A percentile compares a stretch with the other conserved stretches of the same genome.
Evolutionary conservation across 2,329 filamentous ascomycete species (phyloP).

Genomic region (Furcasterigmium furcatum): DNA sequence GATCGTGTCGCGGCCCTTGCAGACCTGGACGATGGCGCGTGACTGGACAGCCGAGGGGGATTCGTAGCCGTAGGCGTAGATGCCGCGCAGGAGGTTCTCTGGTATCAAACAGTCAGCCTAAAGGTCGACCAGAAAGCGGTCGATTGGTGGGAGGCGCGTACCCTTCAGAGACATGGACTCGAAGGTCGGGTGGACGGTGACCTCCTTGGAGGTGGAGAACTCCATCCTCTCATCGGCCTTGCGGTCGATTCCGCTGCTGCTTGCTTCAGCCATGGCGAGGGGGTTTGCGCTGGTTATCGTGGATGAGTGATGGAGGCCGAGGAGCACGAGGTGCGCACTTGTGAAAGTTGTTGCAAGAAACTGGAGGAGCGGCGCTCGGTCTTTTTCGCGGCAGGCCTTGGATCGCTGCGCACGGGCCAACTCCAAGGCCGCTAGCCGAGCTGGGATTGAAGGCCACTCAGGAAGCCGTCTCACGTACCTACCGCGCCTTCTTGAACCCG

Average conservation of each 20-base stretch:
- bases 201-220: conserved; percentile 97
- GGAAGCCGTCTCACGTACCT: no score
- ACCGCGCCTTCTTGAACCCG: no score
- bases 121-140: neutral
- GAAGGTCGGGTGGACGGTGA: conserved; percentile 90
- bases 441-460: no score
- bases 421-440: no score
- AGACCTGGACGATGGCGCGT: conserved; percentile 96
- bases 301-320: neutral
- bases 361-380: no score
- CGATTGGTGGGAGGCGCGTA: conserved; percentile 28
- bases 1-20: conserved; percentile 98
- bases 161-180: conserved; percentile 95
- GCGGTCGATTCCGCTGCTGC: conserved; percentile 69
- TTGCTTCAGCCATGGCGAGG: conserved; percentile 81
- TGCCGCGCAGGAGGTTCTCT: conserved; percentile 93
- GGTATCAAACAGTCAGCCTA: no score
- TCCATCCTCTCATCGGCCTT: conserved; percentile 96
- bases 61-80: conserved; percentile 98
- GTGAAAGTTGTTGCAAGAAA: neutral
- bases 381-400: no score
- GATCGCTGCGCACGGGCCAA: no score
- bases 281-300: neutral
- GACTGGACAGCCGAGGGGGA: conserved; percentile 97
- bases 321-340: no score